Evolutionary conservation across 768 basidiomycete genomes (phyloP).

Genomic region (Suillus hirtellus): DNA sequence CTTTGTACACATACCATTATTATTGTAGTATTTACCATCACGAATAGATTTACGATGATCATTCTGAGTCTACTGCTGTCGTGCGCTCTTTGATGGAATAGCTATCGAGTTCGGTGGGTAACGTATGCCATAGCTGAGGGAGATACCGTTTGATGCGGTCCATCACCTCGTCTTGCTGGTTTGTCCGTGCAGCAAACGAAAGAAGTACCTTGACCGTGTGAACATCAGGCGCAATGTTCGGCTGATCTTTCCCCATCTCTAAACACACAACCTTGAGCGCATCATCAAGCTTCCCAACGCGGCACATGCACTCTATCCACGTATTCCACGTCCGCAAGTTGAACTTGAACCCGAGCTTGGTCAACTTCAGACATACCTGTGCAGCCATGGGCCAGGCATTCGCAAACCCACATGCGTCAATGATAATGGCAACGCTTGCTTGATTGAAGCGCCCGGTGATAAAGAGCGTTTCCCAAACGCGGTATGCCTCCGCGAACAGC

Average conservation of each 20-base stretch:
- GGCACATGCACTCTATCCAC: conserved; percentile 85
- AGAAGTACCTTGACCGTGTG: conserved; percentile 54
- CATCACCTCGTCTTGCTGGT: conserved; percentile 47
- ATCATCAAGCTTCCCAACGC: conserved; percentile 62
- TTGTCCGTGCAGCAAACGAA: conserved; percentile 48
- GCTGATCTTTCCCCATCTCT: conserved; percentile 56
- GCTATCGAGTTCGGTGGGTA: conserved; percentile 25
- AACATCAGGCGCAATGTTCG: conserved; percentile 47
- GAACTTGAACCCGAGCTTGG: conserved; percentile 48
- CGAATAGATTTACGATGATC: conserved; percentile 20
- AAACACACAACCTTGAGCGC: conserved; percentile 64
- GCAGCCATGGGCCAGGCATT: conserved; percentile 50
- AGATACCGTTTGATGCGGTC: conserved; percentile 44
- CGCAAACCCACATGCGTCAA: conserved; percentile 80
- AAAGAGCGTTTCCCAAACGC: conserved; percentile 79
- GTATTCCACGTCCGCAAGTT: conserved; percentile 77
- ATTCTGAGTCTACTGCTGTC: conserved; percentile 5
- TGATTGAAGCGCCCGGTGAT: conserved; percentile 58
- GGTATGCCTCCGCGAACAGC: conserved; percentile 67
- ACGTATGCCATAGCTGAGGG: conserved; percentile 36
- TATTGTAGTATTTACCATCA: conserved; percentile 25
- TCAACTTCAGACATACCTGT: conserved; percentile 55
- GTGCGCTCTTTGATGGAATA: conserved; percentile 17
- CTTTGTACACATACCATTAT: conserved; percentile 35
- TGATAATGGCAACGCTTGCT: conserved; percentile 74